Percentiles rank a stretch among this genome's conserved stretches.
These are phyloP conservation scores for Zymoseptoria passerinii DNA, from an alignment of 2,329 filamentous ascomycete species.

Conservation along the genomic window DNA sequence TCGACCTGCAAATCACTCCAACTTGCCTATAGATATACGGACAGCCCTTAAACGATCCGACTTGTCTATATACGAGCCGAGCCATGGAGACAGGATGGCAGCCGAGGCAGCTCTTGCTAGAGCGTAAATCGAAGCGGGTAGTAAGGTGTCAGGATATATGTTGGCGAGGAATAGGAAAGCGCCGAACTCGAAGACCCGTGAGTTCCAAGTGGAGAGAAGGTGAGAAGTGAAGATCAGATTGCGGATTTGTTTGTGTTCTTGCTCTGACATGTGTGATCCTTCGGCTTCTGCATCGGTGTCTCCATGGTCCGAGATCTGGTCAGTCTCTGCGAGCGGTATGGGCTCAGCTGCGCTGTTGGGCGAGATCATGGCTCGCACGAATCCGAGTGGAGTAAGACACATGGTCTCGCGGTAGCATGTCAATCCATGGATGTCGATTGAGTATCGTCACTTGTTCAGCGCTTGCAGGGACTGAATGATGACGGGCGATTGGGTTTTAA, in stretches of 20 bases:
- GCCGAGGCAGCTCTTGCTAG: conserved; percentile 51
- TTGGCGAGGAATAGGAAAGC: conserved; percentile 42
- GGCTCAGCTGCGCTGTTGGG: background rate
- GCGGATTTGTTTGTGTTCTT: conserved; percentile 1
- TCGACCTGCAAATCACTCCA: background rate
- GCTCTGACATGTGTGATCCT: background rate
- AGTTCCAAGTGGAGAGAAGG: conserved; percentile 43
- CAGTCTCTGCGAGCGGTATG: background rate
- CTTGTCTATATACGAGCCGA: conserved; percentile 54
- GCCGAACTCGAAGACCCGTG: conserved; percentile 42
- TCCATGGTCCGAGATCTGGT: background rate
- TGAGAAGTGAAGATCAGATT: conserved; percentile 38
- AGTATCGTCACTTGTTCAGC: background rate
- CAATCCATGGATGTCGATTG: too few relatives aligned
- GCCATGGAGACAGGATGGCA: conserved; percentile 48
- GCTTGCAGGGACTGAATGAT: background rate
- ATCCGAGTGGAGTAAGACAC: background rate
- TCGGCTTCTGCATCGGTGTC: background rate
- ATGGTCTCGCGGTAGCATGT: background rate
- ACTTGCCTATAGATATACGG: conserved; percentile 31
- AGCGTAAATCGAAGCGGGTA: conserved; percentile 63
- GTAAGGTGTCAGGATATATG: conserved; percentile 47
- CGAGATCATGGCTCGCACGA: background rate
- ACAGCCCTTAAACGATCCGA: conserved; percentile 35
- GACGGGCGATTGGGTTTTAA: background rate